A percentile compares a stretch with the other conserved stretches of the same genome.
Evolutionary conservation across 2,329 filamentous ascomycete species (phyloP).

Genomic region (Ophiocordyceps sinensis): DNA sequence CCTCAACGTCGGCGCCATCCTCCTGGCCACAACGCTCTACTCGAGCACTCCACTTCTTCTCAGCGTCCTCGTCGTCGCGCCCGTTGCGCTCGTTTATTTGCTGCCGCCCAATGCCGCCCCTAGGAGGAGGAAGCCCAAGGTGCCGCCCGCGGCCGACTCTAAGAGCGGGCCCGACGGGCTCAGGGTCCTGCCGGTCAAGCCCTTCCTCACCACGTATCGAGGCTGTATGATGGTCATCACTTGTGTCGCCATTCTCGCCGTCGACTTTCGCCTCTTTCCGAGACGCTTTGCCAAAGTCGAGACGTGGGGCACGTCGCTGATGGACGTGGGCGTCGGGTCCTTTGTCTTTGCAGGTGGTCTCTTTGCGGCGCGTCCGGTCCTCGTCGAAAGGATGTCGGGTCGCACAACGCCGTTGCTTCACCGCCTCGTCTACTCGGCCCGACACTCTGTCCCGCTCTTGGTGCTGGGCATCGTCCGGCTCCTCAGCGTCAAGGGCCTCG

Average conservation of each 20-base stretch:
- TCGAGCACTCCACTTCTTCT: slow-evolving; percentile 60
- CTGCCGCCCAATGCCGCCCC: slow-evolving; percentile 24
- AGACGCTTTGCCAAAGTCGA: slow-evolving; percentile 94
- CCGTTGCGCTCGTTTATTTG: slow-evolving; percentile 48
- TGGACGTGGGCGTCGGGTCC: slow-evolving; percentile 94
- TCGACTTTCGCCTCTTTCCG: slow-evolving; percentile 88
- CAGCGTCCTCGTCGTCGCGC: slow-evolving; percentile 57
- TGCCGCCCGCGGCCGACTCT: slow-evolving; percentile 27
- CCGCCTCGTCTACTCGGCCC: slow-evolving; percentile 51
- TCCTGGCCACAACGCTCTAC: slow-evolving; percentile 81
- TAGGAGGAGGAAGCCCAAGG: slow-evolving; percentile 30
- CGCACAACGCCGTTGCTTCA: slow-evolving; percentile 32
- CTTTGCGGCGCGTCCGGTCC: slow-evolving; percentile 69
- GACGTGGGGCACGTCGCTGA: slow-evolving; percentile 98
- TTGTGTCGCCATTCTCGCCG: slow-evolving; percentile 83
- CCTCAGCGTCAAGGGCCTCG: slow-evolving; percentile 79
- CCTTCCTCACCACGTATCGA: slow-evolving; percentile 84
- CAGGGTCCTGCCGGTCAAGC: slow-evolving; percentile 58
- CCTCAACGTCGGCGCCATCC: slow-evolving; percentile 67
- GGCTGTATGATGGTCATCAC: slow-evolving; percentile 86
- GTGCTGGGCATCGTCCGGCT: slow-evolving; percentile 68
- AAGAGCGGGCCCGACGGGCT: slow-evolving; percentile 14
- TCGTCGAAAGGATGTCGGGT: slow-evolving; percentile 51
- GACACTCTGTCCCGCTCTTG: slow-evolving; percentile 73
- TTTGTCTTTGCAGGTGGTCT: slow-evolving; percentile 92